Evolutionary conservation across 176 grass and related monocot genomes (phyloP).

Genomic region (barley (Hordeum vulgare)): MorexV3_pseudomolecules_assembly NC_058521.1:596572696-596573195

Average conservation of each 20-base stretch:
- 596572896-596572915: too few relatives aligned
- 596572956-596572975: neutral
- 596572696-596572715: too few relatives aligned
- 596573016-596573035: neutral
- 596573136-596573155: conserved; percentile 76
- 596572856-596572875: too few relatives aligned
- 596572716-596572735: too few relatives aligned
- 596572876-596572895: too few relatives aligned
- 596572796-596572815: too few relatives aligned
- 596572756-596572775: too few relatives aligned
- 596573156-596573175: conserved; percentile 52
- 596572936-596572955: neutral
- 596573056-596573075: conserved; percentile 42
- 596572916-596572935: too few relatives aligned
- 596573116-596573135: conserved; percentile 76
- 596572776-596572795: too few relatives aligned
- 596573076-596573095: conserved; percentile 93
- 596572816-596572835: too few relatives aligned
- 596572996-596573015: conserved; percentile 7
- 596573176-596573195: conserved; percentile 14
- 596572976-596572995: neutral
- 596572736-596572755: too few relatives aligned
- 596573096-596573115: conserved; percentile 92
- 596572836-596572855: too few relatives aligned
- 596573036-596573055: conserved; percentile 66